Percentiles rank a stretch among this genome's conserved stretches.
phyloP scores from a whole-genome alignment of 2,329 filamentous ascomycete species.

The Sporothrix brunneoviolacea region DNA sequence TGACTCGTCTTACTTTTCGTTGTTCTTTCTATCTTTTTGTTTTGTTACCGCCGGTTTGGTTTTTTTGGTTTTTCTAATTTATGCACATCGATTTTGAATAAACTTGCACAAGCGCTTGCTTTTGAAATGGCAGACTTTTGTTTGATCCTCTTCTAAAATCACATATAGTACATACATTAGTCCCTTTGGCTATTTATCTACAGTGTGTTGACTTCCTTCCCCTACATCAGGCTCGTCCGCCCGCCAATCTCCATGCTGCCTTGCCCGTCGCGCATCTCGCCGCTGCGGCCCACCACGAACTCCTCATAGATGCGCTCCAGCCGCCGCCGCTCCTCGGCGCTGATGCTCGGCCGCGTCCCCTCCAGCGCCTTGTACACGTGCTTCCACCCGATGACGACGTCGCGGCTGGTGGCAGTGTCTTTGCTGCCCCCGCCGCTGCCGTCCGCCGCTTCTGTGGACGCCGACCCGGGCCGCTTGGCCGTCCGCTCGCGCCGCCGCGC shows the following conservation, averaged over 20 bases:
- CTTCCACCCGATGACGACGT: constrained; percentile 77
- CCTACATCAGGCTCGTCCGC: constrained; percentile 82
- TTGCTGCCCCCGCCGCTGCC: constrained; percentile 18
- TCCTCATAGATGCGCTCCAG: constrained; percentile 80
- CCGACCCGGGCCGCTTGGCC: constrained; percentile 20
- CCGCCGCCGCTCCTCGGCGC: constrained; percentile 64
- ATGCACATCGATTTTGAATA: too few relatives aligned
- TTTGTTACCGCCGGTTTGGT: too few relatives aligned
- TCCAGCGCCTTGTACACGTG: constrained; percentile 74
- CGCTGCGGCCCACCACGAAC: constrained; percentile 87
- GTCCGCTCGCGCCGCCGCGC: constrained; percentile 57
- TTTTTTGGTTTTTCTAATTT: too few relatives aligned
- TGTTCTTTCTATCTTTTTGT: too few relatives aligned
- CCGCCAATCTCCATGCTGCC: constrained; percentile 88
- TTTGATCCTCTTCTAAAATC: too few relatives aligned
- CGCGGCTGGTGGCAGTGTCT: constrained; percentile 27
- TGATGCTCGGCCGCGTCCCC: constrained; percentile 76
- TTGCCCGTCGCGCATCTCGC: constrained; percentile 91
- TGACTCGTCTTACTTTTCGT: too few relatives aligned
- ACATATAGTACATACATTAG: too few relatives aligned
- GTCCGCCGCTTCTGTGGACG: too few relatives aligned
- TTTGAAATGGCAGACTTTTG: too few relatives aligned
- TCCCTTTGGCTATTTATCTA: too few relatives aligned
- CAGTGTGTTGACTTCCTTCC: neutral
- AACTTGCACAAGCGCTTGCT: too few relatives aligned